A percentile compares a stretch with the other conserved stretches of the same genome.
Conservation (phyloP, 2,329 filamentous ascomycete genomes). For the Nannizziopsis arthrosporioides region DNA sequence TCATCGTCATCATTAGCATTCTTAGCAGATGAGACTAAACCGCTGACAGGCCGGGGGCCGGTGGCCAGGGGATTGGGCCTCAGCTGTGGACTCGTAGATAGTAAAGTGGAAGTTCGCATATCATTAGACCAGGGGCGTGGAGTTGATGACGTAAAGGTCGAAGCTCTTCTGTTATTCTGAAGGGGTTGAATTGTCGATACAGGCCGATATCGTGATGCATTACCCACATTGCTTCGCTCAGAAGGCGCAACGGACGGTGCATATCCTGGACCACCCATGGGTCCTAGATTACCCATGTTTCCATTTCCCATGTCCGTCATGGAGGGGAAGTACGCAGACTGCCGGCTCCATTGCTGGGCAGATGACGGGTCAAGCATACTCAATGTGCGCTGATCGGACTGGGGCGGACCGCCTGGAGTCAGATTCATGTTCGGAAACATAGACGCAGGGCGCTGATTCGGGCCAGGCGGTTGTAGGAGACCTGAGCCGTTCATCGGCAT, state of each 20-base stretch:
- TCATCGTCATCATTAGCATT: conserved; percentile 31
- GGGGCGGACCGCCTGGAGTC: conserved; percentile 21
- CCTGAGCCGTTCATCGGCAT: conserved; percentile 21
- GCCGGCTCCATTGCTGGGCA: conserved; percentile 25
- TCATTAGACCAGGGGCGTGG: conserved; percentile 31
- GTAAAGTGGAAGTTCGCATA: conserved; percentile 21
- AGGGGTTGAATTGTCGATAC: conserved; percentile 55
- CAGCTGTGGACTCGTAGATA: conserved; percentile 6
- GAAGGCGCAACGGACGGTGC: conserved; percentile 87
- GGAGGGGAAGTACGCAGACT: conserved; percentile 26
- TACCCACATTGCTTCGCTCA: conserved; percentile 84
- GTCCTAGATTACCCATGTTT: conserved; percentile 13
- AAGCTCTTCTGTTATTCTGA: conserved; percentile 20
- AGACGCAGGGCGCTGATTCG: conserved; percentile 38
- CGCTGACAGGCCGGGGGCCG: conserved; percentile 15
- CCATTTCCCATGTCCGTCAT: conserved; percentile 17
- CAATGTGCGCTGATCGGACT: conserved; percentile 53
- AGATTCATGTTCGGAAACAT: conserved; percentile 29
- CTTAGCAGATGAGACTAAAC: conserved; percentile 13
- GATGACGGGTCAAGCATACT: conserved; percentile 63
- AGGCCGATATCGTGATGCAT: conserved; percentile 80
- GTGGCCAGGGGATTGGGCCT: conserved; percentile 18
- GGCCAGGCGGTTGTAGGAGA: conserved; percentile 21
- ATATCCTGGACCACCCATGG: conserved; percentile 41
- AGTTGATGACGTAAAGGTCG: conserved; percentile 25